Evolutionary conservation across 495 filamentous ascomycete genomes (phyloP).

Genomic region (Penicillium egyptiacum): DNA sequence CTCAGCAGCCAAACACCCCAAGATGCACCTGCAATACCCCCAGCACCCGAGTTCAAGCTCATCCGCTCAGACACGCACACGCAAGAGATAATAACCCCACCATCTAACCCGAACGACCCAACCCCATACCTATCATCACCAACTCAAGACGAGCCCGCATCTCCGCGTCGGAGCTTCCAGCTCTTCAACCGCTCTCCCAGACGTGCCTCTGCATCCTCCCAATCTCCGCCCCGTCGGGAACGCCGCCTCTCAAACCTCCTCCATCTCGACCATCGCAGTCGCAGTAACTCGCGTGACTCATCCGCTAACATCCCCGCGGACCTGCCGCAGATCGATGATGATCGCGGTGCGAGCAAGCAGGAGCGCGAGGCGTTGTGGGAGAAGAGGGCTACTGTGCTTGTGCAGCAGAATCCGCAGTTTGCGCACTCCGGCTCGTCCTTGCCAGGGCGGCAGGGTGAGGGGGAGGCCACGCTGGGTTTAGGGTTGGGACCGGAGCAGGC

Average conservation of each 20-base stretch:
- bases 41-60: constrained; percentile 75
- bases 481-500: constrained; percentile 12
- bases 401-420: constrained; percentile 58
- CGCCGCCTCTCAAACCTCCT: constrained; percentile 68
- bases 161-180: constrained; percentile 48
- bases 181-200: constrained; percentile 49
- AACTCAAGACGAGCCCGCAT: constrained; percentile 22
- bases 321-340: constrained; percentile 68
- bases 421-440: constrained; percentile 27
- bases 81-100: constrained; percentile 72
- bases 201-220: constrained; percentile 40
- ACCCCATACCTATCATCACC: not conserved
- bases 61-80: constrained; percentile 78
- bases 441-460: constrained; percentile 15
- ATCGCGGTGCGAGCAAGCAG: constrained; percentile 45
- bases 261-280: constrained; percentile 59
- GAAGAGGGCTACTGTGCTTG: constrained; percentile 82
- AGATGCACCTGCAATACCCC: constrained; percentile 18
- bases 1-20: constrained; percentile 21
- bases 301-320: constrained; percentile 76
- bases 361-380: constrained; percentile 71
- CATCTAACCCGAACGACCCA: constrained; percentile 49
- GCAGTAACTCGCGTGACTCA: constrained; percentile 48
- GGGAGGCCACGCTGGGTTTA: constrained; percentile 15
- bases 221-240: constrained; percentile 34